Evolutionary conservation across 2,329 filamentous ascomycete genomes (phyloP).

Genomic region (Emmonsiellopsis sp.): DNA sequence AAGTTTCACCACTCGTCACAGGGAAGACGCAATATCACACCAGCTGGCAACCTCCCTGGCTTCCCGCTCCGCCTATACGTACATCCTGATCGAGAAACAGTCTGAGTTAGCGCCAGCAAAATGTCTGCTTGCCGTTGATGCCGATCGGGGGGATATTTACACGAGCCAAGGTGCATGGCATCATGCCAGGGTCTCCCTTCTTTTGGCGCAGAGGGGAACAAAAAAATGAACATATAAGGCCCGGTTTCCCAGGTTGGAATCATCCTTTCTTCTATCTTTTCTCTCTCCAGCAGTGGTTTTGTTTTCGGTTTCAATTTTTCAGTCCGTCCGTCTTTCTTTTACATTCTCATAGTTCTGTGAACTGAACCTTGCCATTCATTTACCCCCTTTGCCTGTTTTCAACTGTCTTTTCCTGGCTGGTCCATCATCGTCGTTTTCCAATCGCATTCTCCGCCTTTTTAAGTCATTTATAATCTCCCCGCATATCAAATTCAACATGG

Average conservation of each 20-base stretch:
- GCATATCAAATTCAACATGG: background rate
- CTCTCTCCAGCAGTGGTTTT: background rate
- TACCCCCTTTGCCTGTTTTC: background rate
- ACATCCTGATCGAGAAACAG: background rate
- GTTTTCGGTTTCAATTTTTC: background rate
- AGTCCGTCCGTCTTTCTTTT: background rate
- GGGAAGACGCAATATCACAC: background rate
- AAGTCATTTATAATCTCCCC: background rate
- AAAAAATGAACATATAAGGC: background rate
- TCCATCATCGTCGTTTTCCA: background rate
- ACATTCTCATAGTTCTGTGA: background rate
- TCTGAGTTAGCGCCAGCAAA: background rate
- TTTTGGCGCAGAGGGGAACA: background rate
- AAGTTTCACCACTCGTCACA: background rate
- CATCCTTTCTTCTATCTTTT: background rate
- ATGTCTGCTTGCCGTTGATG: background rate
- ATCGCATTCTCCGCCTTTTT: background rate
- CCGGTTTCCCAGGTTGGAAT: background rate
- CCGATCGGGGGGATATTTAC: background rate
- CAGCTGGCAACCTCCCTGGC: background rate
- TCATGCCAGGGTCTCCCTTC: background rate
- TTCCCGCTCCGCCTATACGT: background rate
- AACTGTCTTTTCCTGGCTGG: background rate
- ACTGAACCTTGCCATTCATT: background rate
- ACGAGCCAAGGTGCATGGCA: background rate